phyloP scores from a whole-genome alignment of 345 rosid genomes.

The Eucalyptus erythrocorys region DNA sequence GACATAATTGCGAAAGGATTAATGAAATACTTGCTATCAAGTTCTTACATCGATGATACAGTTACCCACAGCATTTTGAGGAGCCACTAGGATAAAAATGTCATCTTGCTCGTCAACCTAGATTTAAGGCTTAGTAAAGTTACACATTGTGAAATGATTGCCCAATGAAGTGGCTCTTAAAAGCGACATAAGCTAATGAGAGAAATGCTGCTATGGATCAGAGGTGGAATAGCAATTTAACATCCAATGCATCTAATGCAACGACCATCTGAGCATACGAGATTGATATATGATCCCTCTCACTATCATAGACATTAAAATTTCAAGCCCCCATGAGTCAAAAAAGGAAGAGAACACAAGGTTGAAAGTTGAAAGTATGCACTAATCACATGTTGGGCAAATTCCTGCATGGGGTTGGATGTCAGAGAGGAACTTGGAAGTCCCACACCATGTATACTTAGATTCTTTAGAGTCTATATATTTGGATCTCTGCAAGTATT shows the following conservation, averaged over 20 bases:
- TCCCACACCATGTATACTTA: not conserved
- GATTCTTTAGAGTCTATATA: not conserved
- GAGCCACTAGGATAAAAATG: conserved; percentile 80
- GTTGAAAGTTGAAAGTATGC: not conserved
- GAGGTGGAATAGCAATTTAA: not conserved
- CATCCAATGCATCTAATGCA: not conserved
- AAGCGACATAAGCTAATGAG: not conserved
- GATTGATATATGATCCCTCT: not conserved
- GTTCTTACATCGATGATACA: conserved; percentile 71
- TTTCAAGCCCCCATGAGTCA: not conserved
- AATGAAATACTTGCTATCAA: not conserved
- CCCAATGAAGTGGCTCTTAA: not conserved
- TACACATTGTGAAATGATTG: not conserved
- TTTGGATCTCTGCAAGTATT: not conserved
- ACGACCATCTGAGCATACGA: not conserved
- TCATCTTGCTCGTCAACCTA: conserved; percentile 81
- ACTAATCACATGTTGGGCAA: not conserved
- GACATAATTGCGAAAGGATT: not conserved
- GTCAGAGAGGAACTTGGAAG: not conserved
- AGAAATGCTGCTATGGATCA: not conserved
- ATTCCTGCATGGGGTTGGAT: not conserved
- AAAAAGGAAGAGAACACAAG: not conserved
- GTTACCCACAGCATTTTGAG: conserved; percentile 92
- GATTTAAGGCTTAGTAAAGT: not conserved
- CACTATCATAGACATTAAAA: not conserved